These are phyloP conservation scores for Rosa persica DNA, from an alignment of 306 rosid genomes.

Conservation along the genomic window DNA sequence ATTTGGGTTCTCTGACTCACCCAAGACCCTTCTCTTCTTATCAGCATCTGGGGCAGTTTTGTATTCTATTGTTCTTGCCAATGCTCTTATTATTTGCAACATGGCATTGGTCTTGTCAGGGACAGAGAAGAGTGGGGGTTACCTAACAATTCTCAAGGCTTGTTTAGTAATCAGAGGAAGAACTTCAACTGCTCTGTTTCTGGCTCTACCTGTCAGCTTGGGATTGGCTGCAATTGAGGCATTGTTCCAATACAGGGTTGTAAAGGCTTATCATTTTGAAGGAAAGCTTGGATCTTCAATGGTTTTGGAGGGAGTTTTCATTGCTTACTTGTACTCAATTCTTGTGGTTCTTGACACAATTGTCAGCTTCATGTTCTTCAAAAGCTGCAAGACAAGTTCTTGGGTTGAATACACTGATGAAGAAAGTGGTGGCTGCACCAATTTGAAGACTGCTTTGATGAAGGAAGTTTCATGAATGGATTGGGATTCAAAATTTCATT, in stretches of 20 bases:
- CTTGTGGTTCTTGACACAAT: conserved; percentile 70
- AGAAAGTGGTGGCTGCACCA: conserved; percentile 25
- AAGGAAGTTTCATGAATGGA: conserved; percentile 44
- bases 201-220: conserved; percentile 69
- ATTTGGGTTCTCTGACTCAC: conserved; percentile 43
- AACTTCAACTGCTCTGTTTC: conserved; percentile 62
- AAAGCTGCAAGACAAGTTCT: conserved; percentile 44
- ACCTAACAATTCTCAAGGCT: conserved; percentile 64
- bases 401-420: conserved; percentile 38
- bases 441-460: conserved; percentile 31
- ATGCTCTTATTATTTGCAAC: conserved; percentile 66
- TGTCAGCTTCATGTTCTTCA: conserved; percentile 65
- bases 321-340: conserved; percentile 77
- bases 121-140: conserved; percentile 64
- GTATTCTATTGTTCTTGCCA: conserved; percentile 85
- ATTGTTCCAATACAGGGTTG: conserved; percentile 73
- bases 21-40: conserved; percentile 38
- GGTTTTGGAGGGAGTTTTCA: conserved; percentile 62
- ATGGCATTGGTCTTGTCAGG: conserved; percentile 71
- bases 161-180: conserved; percentile 69
- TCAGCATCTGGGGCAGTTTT: conserved; percentile 73
- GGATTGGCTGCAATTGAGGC: conserved; percentile 77
- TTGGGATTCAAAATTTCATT: conserved; percentile 5
- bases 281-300: conserved; percentile 37
- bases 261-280: conserved; percentile 38